Conservation (phyloP, 2,329 filamentous ascomycete species). For the Paecilomyces niveus region DNA sequence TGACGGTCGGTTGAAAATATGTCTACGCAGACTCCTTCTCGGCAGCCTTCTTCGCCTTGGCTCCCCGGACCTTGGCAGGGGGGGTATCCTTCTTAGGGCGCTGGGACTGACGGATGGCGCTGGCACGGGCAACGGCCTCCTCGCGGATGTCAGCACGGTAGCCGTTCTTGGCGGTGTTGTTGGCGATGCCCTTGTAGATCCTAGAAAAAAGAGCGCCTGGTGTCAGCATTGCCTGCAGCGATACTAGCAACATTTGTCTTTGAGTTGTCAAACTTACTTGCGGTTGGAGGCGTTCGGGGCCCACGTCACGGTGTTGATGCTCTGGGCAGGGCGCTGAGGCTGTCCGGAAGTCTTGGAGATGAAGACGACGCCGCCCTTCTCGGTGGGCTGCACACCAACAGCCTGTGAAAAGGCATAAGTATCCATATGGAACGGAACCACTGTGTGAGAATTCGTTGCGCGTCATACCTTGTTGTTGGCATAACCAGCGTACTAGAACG, state of each 20-base stretch:
- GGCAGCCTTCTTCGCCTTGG: constrained; percentile 66
- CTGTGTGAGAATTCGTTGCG: neutral
- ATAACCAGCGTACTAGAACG: constrained; percentile 73
- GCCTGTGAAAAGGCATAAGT: constrained; percentile 49
- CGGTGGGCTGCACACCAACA: constrained; percentile 66
- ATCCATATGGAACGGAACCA: neutral
- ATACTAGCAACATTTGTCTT: neutral
- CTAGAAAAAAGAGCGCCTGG: constrained; percentile 37
- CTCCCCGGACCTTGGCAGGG: constrained; percentile 69
- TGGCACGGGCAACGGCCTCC: constrained; percentile 77
- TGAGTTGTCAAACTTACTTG: constrained; percentile 54
- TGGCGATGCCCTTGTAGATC: constrained; percentile 84
- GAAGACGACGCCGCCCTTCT: constrained; percentile 74
- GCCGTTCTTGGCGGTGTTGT: constrained; percentile 69
- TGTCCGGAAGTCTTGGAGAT: constrained; percentile 75
- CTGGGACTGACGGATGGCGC: constrained; percentile 75
- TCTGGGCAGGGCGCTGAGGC: constrained; percentile 65
- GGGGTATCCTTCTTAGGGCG: constrained; percentile 67
- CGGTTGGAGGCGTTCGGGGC: constrained; percentile 65
- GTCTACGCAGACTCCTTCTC: constrained; percentile 31
- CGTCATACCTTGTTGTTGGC: constrained; percentile 81
- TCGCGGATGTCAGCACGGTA: constrained; percentile 77
- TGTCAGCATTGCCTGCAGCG: constrained; percentile 10
- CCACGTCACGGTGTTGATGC: constrained; percentile 60
- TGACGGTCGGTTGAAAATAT: neutral